Conservation (phyloP, 2,329 filamentous ascomycete genomes). For the Epicoccum sorghinum region DNA sequence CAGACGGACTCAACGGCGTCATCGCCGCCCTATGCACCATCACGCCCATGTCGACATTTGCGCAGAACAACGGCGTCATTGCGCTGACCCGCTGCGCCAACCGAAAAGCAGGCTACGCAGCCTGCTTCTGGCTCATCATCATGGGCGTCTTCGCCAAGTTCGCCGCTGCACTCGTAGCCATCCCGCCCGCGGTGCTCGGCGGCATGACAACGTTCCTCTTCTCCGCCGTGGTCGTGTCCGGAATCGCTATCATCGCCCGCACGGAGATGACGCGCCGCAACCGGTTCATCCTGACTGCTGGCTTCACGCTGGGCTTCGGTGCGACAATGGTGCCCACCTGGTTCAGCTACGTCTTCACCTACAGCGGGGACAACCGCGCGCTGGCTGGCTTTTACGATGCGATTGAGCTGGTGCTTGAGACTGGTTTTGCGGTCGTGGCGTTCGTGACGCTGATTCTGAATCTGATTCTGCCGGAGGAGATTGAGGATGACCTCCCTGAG, state of each 20-base stretch:
- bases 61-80: conserved; percentile 86
- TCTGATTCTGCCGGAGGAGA: conserved; percentile 72
- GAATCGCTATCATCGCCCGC: conserved; percentile 75
- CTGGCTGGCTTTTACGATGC: conserved; percentile 78
- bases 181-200: conserved; percentile 62
- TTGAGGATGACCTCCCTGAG: conserved; percentile 65
- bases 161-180: conserved; percentile 77
- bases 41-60: conserved; percentile 79
- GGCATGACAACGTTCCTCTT: conserved; percentile 77
- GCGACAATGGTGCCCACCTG: conserved; percentile 60
- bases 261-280: conserved; percentile 79
- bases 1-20: conserved; percentile 77
- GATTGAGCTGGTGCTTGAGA: conserved; percentile 55
- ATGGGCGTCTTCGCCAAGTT: conserved; percentile 88
- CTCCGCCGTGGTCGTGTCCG: conserved; percentile 75
- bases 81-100: conserved; percentile 82
- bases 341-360: conserved; percentile 75
- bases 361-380: conserved; percentile 68
- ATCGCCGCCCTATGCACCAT: conserved; percentile 79
- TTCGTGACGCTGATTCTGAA: conserved; percentile 77
- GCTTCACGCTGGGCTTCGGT: conserved; percentile 72
- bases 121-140: conserved; percentile 76
- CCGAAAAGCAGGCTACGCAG: conserved; percentile 78
- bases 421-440: conserved; percentile 75
- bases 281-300: conserved; percentile 79